A percentile compares a stretch with the other conserved stretches of the same genome.
Evolutionary conservation across 768 basidiomycete genomes (phyloP).

Genomic region (Lactarius psammicola): DNA sequence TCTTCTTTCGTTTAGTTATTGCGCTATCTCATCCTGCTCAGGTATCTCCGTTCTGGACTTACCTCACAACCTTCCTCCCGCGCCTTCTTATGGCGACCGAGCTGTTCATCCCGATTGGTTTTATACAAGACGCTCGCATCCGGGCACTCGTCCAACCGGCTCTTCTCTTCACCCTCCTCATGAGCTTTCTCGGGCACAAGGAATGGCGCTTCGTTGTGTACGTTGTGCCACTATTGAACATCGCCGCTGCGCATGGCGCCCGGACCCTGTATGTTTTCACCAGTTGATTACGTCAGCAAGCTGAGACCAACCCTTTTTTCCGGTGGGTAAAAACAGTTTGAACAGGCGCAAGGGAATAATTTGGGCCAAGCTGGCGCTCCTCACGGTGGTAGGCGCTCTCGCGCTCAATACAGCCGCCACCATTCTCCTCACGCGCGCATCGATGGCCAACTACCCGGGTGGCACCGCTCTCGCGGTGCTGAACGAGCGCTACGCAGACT

Average conservation of each 20-base stretch:
- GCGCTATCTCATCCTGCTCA: conserved; percentile 33
- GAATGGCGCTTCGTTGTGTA: conserved; percentile 98
- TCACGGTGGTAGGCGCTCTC: conserved; percentile 50
- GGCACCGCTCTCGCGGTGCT: conserved; percentile 66
- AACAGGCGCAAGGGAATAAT: conserved; percentile 49
- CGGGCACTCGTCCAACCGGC: conserved; percentile 53
- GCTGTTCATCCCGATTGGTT: conserved; percentile 59
- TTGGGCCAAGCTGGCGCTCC: conserved; percentile 45
- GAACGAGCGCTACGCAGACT: conserved; percentile 49
- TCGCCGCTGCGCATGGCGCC: conserved; percentile 69
- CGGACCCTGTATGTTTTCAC: conserved; percentile 55
- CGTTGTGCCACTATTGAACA: conserved; percentile 75
- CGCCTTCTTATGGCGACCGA: conserved; percentile 68
- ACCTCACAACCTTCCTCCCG: conserved; percentile 67
- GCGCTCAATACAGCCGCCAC: conserved; percentile 54
- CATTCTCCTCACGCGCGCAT: conserved; percentile 52
- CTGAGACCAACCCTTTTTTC: not conserved
- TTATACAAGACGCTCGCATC: conserved; percentile 47
- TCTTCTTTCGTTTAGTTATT: not conserved
- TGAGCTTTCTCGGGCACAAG: conserved; percentile 86
- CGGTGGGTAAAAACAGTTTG: conserved; percentile 39
- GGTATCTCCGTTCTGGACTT: conserved; percentile 69
- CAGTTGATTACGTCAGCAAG: not conserved
- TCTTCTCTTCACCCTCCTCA: conserved; percentile 51
- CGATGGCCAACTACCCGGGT: conserved; percentile 85